Conservation (phyloP, 2,329 filamentous ascomycete species). For the Leptodontidium sp. region DNA sequence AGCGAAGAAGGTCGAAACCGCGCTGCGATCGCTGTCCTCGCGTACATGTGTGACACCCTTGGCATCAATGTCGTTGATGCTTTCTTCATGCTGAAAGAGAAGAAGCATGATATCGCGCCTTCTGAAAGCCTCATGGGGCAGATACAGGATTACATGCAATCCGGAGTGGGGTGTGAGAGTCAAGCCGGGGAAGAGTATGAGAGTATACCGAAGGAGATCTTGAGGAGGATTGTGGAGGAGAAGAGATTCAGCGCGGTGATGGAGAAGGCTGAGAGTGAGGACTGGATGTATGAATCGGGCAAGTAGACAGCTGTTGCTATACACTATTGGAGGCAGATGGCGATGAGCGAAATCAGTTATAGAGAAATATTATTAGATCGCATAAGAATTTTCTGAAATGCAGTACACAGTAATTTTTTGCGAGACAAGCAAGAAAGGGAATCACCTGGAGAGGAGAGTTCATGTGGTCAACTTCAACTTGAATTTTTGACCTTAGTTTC, state of each 20-base stretch:
- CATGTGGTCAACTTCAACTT: too few relatives aligned
- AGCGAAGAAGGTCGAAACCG: slow-evolving; percentile 2
- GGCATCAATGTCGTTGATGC: not conserved
- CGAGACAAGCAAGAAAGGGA: too few relatives aligned
- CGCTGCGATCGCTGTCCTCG: not conserved
- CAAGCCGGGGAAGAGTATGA: too few relatives aligned
- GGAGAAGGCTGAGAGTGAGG: not conserved
- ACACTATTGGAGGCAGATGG: too few relatives aligned
- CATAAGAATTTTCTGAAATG: too few relatives aligned
- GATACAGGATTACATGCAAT: not conserved
- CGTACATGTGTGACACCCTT: not conserved
- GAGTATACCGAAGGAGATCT: slow-evolving; percentile 3
- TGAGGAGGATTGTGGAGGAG: slow-evolving; percentile 4
- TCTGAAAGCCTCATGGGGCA: not conserved
- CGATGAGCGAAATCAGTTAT: too few relatives aligned
- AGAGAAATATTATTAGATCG: too few relatives aligned
- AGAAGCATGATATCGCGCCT: not conserved
- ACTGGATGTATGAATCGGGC: slow-evolving; percentile 3
- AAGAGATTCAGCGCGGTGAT: not conserved
- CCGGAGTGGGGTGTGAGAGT: not conserved
- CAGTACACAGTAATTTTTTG: too few relatives aligned
- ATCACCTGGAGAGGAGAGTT: too few relatives aligned
- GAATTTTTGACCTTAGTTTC: too few relatives aligned
- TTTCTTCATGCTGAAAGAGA: slow-evolving; percentile 8
- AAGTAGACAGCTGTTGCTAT: not conserved